phyloP scores from a whole-genome alignment of 176 grass and related monocot species.

The Oryza officinalis region DNA sequence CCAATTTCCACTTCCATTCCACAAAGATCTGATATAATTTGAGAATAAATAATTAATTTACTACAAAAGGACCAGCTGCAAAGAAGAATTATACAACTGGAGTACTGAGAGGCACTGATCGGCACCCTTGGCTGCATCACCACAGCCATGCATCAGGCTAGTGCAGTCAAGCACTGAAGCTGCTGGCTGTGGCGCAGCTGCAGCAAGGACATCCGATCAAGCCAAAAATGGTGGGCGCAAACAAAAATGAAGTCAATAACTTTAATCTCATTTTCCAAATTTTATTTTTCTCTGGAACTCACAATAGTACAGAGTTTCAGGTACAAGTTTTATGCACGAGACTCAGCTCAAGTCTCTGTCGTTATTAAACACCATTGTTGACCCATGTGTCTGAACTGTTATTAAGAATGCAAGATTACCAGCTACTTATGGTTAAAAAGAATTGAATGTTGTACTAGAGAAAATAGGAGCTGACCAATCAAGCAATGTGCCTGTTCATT shows the following conservation, averaged over 20 bases:
- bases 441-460: not conserved
- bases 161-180: no score
- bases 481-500: not conserved
- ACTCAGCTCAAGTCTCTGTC: constrained; percentile 1
- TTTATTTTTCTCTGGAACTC: constrained; percentile 6
- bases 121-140: no score
- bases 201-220: no score
- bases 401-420: not conserved
- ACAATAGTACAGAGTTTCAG: not conserved
- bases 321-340: constrained; percentile 13
- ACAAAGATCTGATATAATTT: constrained; percentile 55
- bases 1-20: constrained; percentile 88
- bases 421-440: not conserved
- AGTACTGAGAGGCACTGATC: not conserved
- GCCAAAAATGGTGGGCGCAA: not conserved
- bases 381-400: constrained; percentile 1
- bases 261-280: not conserved
- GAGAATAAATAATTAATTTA: constrained; percentile 27
- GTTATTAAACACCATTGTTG: not conserved
- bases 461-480: constrained; percentile 7
- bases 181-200: no score
- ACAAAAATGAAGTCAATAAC: constrained; percentile 6
- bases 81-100: not conserved
- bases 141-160: no score
- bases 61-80: not conserved